phyloP scores from a whole-genome alignment of 192 early-diverging fungal genomes.

The Linnemannia hyalina region DNA sequence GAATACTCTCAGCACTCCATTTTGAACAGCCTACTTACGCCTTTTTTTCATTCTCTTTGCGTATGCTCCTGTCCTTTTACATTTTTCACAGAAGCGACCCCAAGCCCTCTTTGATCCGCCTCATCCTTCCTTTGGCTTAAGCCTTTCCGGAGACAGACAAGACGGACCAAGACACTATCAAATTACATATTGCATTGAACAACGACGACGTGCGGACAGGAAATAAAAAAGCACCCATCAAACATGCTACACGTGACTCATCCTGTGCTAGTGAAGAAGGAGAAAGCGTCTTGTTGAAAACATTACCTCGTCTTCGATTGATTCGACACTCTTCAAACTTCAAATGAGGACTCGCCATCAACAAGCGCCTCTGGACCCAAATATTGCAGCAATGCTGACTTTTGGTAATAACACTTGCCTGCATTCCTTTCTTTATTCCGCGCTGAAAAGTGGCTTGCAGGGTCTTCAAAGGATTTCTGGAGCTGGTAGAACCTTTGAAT shows the following conservation, averaged over 20 bases:
- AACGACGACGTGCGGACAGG: not conserved
- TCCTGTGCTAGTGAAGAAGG: no score
- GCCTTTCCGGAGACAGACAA: not conserved
- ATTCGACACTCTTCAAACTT: no score
- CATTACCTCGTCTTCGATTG: no score
- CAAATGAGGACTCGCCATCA: no score
- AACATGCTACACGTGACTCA: not conserved
- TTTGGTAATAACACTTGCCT: no score
- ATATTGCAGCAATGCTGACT: no score
- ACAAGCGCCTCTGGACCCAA: no score
- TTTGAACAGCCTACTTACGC: not conserved
- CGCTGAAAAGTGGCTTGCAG: no score
- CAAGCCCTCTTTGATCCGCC: slow-evolving; percentile 58
- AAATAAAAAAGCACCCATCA: not conserved
- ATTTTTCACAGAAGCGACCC: slow-evolving; percentile 40
- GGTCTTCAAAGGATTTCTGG: no score
- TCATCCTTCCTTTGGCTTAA: slow-evolving; percentile 58
- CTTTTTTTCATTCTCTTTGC: not conserved
- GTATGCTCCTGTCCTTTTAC: not conserved
- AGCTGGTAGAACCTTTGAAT: no score
- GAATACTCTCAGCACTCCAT: not conserved
- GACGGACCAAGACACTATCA: not conserved
- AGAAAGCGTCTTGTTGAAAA: no score
- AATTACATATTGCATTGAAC: slow-evolving; percentile 6
- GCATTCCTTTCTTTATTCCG: no score